These are phyloP conservation scores for Dryas octopetala DNA, from an alignment of 306 rosid species.

Conservation along the genomic window DNA sequence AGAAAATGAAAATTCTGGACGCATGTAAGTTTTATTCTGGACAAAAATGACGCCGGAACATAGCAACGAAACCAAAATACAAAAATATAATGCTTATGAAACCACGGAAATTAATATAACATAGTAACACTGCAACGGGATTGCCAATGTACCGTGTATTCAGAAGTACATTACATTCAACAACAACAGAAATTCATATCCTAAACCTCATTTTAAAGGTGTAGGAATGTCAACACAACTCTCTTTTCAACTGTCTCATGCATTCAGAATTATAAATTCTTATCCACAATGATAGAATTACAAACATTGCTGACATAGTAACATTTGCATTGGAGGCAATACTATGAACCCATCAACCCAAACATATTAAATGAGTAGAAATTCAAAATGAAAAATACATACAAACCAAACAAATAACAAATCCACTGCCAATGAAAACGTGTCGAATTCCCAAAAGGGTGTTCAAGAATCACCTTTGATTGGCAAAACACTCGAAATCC, in stretches of 20 bases:
- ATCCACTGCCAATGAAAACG: neutral
- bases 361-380: neutral
- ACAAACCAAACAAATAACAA: neutral
- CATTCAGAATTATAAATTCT: neutral
- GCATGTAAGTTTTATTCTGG: neutral
- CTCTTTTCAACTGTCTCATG: neutral
- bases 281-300: neutral
- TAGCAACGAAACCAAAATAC: neutral
- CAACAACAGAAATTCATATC: neutral
- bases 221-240: neutral
- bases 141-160: constrained; percentile 13
- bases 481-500: constrained; percentile 42
- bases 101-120: neutral
- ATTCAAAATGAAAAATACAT: neutral
- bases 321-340: neutral
- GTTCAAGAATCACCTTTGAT: constrained; percentile 42
- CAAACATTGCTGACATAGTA: neutral
- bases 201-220: neutral
- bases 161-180: constrained; percentile 33
- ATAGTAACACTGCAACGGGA: neutral
- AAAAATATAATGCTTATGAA: neutral
- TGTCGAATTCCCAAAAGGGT: constrained; percentile 6
- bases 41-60: no score
- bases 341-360: neutral
- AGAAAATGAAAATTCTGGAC: neutral